phyloP scores from a whole-genome alignment of 257 asterid species.

The Solanum chiquidenum region DNA sequence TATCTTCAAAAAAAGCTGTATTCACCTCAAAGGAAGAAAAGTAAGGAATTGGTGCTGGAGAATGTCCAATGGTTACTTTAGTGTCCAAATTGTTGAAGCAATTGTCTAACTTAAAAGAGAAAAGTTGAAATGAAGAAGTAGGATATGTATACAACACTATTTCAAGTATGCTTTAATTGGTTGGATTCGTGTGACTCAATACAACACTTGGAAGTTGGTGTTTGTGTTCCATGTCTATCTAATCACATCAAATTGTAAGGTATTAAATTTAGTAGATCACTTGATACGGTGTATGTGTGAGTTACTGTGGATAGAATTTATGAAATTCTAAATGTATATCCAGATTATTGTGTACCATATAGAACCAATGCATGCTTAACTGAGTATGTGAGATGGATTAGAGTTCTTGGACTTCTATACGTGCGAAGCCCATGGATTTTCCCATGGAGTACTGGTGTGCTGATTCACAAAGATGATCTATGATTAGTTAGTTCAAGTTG shows the following conservation, averaged over 20 bases:
- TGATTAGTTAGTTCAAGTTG: neutral
- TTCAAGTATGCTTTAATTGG: neutral
- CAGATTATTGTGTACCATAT: neutral
- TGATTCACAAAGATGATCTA: neutral
- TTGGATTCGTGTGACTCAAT: neutral
- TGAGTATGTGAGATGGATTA: neutral
- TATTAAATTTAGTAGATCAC: neutral
- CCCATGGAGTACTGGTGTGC: neutral
- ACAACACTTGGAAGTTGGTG: neutral
- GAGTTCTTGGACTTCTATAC: neutral
- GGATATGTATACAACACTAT: neutral
- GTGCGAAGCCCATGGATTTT: neutral
- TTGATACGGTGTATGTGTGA: neutral
- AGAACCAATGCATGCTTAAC: neutral
- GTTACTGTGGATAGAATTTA: neutral
- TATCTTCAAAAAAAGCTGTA: neutral
- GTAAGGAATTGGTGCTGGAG: neutral
- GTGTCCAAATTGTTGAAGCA: neutral
- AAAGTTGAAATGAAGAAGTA: neutral
- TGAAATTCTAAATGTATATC: neutral
- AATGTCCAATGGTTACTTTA: neutral
- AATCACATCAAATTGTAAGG: neutral
- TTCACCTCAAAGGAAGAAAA: neutral
- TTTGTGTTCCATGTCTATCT: neutral
- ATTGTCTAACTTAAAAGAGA: neutral